Evolutionary conservation across 768 basidiomycete species (phyloP).

Genomic region (Russula compacta): DNA sequence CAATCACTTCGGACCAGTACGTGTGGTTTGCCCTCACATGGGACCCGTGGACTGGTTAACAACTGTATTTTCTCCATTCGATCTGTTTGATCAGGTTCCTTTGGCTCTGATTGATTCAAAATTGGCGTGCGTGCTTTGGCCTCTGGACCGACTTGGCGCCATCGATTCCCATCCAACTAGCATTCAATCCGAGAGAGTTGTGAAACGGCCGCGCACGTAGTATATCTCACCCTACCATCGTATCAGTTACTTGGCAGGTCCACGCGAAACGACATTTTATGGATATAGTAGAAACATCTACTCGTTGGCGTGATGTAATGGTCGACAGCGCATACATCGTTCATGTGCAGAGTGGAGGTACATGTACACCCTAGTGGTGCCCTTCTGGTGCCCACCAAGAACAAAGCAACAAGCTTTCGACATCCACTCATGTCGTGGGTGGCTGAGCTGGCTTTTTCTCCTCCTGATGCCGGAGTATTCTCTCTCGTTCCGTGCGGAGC

Average conservation of each 20-base stretch:
- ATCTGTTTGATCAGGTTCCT: conserved; percentile 8
- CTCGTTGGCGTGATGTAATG: not conserved
- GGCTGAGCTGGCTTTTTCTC: not conserved
- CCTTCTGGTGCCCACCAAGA: not conserved
- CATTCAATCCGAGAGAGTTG: conserved; percentile 7
- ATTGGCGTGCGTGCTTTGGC: conserved; percentile 11
- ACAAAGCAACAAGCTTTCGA: not conserved
- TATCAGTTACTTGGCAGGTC: not conserved
- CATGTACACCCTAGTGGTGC: not conserved
- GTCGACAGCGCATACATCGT: not conserved
- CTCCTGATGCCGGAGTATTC: conserved; percentile 18
- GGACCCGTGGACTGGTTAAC: not conserved
- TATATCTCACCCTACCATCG: not conserved
- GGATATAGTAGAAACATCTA: not conserved
- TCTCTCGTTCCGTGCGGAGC: conserved; percentile 51
- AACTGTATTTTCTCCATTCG: not conserved
- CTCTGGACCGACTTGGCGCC: not conserved
- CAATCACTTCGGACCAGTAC: conserved; percentile 20
- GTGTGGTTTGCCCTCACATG: not conserved
- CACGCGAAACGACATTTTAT: not conserved
- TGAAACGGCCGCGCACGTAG: not conserved
- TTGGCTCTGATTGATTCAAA: conserved; percentile 12
- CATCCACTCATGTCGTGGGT: not conserved
- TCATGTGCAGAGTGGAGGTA: not conserved
- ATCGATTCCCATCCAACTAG: not conserved